Evolutionary conservation across 306 rosid species (phyloP), one percentile per base, ranked within the genome.

Genomic region (Vigna angularis): DNA sequence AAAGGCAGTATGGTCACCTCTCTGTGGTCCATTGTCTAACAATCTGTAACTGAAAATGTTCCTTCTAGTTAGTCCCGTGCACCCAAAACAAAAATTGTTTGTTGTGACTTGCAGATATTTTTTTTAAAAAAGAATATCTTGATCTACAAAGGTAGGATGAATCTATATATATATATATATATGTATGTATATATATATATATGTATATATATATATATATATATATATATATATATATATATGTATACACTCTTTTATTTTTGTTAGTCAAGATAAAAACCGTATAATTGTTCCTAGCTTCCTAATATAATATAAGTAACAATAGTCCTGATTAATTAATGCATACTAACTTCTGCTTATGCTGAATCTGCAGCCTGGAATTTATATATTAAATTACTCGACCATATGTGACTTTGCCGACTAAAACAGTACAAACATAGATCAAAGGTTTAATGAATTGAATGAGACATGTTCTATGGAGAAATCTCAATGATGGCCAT

Each of bases 1-100:
- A 82, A 74, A 75, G 86, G 69, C 79, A 52, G 77, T 65, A 79
- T 82, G 78, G 85, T 76, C 85, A 86, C 85, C 70, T 24, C 81
- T 55, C 9, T 82, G 88, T 87, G 90, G 90, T 85, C 90, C 90
- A 81, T 82, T 9, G 53, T 76, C 82, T 87, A 78, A 66, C 86
- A 78, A 70, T 84, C 72, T 59, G 77, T 72, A 80, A 80, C 83
- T 80, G 80, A 81, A 77, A 73, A 68, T 66, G 45, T 80, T 80
- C 66, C 78, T 73, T 74, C 85, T 63, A 51, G 77, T 66, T 79
- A 79, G 77, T 79, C 70, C 49, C 72, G 66, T 70, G 79, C 83
- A 70, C 70, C 71, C 30, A 62, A 72, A 76, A 73, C 75, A 73
- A 51, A 64, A 67, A 12, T 24, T 36, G n/a, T 61, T 76, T 83